Conservation (phyloP, 495 filamentous ascomycete species). For the Aspergillus avenaceus region DNA sequence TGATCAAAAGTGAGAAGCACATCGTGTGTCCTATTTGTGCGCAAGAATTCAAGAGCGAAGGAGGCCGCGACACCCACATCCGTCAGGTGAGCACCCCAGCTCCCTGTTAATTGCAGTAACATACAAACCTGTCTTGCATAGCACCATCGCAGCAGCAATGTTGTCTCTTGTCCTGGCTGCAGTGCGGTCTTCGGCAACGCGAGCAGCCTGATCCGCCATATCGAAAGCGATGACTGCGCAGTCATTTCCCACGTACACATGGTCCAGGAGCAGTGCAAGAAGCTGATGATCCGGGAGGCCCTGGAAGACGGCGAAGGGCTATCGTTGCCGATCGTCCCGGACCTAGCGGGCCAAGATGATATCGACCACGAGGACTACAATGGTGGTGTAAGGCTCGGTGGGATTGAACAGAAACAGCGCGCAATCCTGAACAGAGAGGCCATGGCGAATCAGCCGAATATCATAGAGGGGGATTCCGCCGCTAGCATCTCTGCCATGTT, state of each 20-base stretch:
- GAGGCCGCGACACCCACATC: constrained; percentile 44
- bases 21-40: constrained; percentile 50
- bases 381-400: constrained; percentile 8
- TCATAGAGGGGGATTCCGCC: neutral
- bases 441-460: constrained; percentile 13
- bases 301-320: constrained; percentile 10
- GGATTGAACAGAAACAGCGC: neutral
- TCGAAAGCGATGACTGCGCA: constrained; percentile 45
- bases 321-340: neutral
- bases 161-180: constrained; percentile 47
- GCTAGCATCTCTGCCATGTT: neutral
- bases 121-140: constrained; percentile 1
- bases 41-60: constrained; percentile 43
- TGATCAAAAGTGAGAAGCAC: constrained; percentile 36
- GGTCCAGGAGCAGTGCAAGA: constrained; percentile 32
- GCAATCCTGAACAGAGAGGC: constrained; percentile 5
- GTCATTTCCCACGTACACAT: constrained; percentile 26
- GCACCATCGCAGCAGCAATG: constrained; percentile 40
- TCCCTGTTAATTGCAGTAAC: neutral
- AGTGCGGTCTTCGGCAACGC: constrained; percentile 38
- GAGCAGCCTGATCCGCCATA: constrained; percentile 41
- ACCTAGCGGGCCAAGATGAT: neutral
- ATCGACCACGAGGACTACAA: constrained; percentile 5
- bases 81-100: constrained; percentile 33
- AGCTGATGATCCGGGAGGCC: constrained; percentile 28